A percentile compares a stretch with the other conserved stretches of the same genome.
These are phyloP conservation scores for Pleodorina starrii DNA, from an alignment of 139 green algal species.

Conservation along the genomic window DNA sequence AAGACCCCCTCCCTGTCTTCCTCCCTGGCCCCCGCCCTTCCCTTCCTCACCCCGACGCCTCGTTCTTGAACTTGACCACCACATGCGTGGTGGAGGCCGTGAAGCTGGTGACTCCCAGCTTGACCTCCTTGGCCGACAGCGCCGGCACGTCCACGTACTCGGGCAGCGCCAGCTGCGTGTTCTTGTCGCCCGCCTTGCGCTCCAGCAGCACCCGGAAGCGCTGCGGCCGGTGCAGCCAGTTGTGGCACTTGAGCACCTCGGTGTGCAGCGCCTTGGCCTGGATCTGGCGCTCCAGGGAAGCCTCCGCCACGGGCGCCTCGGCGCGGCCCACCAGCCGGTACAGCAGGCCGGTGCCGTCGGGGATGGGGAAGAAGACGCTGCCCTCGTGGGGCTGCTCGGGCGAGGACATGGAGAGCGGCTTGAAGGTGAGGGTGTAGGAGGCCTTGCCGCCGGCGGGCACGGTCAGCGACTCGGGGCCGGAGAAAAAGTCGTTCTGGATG, in stretches of 20 bases:
- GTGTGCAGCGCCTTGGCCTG: constrained; percentile 72
- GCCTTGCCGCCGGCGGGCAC: constrained; percentile 66
- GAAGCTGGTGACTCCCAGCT: constrained; percentile 74
- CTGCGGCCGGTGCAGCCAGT: constrained; percentile 86
- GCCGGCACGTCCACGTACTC: constrained; percentile 80
- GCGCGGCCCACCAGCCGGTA: constrained; percentile 68
- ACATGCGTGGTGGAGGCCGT: constrained; percentile 51
- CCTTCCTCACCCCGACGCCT: constrained; percentile 63
- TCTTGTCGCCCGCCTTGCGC: constrained; percentile 44
- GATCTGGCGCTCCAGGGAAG: constrained; percentile 62
- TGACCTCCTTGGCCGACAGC: constrained; percentile 75
- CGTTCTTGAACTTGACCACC: constrained; percentile 84
- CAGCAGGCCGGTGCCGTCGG: constrained; percentile 82
- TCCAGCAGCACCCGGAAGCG: constrained; percentile 77
- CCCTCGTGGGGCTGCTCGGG: constrained; percentile 73
- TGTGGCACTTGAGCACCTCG: constrained; percentile 76
- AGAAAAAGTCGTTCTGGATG: constrained; percentile 81
- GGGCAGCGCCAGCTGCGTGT: constrained; percentile 67
- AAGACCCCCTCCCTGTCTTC: no score
- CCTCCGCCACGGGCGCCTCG: constrained; percentile 64
- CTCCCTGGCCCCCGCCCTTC: no score
- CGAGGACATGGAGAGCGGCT: constrained; percentile 77
- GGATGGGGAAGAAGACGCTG: constrained; percentile 87
- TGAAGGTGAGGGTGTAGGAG: constrained; percentile 80
- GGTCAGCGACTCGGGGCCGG: constrained; percentile 73